Conservation (phyloP, 2,329 filamentous ascomycete species). For the Colletotrichum chlorophyti region DNA sequence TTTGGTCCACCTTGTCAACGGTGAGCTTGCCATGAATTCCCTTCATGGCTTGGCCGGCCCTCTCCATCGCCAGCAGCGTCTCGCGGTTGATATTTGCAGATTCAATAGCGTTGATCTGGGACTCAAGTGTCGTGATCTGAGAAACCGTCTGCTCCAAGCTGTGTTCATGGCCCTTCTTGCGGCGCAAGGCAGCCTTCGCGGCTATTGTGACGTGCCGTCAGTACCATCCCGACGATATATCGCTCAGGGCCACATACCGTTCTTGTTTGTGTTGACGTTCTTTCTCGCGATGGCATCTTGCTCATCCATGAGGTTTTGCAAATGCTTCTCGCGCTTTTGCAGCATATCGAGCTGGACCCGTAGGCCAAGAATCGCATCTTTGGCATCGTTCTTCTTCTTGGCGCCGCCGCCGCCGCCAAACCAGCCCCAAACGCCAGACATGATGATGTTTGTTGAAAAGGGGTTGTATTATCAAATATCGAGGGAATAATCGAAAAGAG, state of each 20-base stretch:
- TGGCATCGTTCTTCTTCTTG: conserved; percentile 80
- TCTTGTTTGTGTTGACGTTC: conserved; percentile 88
- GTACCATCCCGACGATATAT: not conserved
- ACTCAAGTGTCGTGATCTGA: conserved; percentile 91
- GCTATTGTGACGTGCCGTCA: conserved; percentile 56
- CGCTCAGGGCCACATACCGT: conserved; percentile 65
- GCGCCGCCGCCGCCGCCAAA: conserved; percentile 84
- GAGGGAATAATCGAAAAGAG: not conserved
- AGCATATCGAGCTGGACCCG: conserved; percentile 95
- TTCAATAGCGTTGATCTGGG: conserved; percentile 96
- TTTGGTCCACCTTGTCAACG: conserved; percentile 92
- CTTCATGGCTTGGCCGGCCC: conserved; percentile 89
- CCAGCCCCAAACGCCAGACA: conserved; percentile 83
- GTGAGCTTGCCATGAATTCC: conserved; percentile 89
- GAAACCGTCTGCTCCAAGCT: conserved; percentile 88
- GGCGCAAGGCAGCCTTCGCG: conserved; percentile 86
- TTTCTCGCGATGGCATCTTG: conserved; percentile 90
- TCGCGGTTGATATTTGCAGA: conserved; percentile 98
- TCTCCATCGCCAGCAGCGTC: conserved; percentile 93
- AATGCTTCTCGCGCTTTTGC: conserved; percentile 91
- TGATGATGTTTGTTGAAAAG: conserved; percentile 42
- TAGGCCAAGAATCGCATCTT: conserved; percentile 92
- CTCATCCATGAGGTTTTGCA: conserved; percentile 91
- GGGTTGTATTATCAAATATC: not conserved
- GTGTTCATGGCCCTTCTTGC: conserved; percentile 94